A percentile compares a stretch with the other conserved stretches of the same genome.
Conservation (phyloP, 345 rosid species). For the Limnanthes douglasii region DNA sequence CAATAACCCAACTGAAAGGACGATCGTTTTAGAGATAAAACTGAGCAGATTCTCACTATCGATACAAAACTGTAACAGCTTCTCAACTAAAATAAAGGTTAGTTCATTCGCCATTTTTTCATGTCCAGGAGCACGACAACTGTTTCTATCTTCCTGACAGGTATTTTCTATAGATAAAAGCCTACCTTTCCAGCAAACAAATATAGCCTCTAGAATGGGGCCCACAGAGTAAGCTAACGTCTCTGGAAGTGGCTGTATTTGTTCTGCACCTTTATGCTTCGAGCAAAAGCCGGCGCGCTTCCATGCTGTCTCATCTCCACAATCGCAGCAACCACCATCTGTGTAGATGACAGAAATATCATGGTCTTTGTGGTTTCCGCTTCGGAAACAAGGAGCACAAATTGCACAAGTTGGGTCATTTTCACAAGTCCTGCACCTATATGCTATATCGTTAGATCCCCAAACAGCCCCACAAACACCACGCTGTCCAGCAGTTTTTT, state of each 20-base stretch:
- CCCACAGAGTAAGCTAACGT: slow-evolving; percentile 44
- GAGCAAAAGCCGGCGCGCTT: slow-evolving; percentile 90
- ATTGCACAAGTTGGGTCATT: slow-evolving; percentile 92
- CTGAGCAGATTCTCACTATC: slow-evolving; percentile 84
- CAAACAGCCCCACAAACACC: slow-evolving; percentile 97
- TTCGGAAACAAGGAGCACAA: slow-evolving; percentile 80
- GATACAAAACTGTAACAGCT: slow-evolving; percentile 71
- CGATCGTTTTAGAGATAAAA: slow-evolving; percentile 63
- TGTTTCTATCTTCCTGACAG: slow-evolving; percentile 18
- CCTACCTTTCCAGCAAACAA: slow-evolving; percentile 50
- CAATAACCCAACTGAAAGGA: slow-evolving; percentile 42
- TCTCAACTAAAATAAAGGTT: slow-evolving; percentile 47
- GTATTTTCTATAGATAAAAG: slow-evolving; percentile 28
- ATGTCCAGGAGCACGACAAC: slow-evolving; percentile 12
- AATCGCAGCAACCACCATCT: slow-evolving; percentile 92
- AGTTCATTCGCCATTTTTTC: slow-evolving; percentile 47
- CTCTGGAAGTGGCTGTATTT: slow-evolving; percentile 73
- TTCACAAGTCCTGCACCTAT: slow-evolving; percentile 72
- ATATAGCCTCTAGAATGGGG: slow-evolving; percentile 63
- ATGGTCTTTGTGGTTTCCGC: slow-evolving; percentile 64
- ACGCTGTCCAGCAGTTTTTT: slow-evolving; percentile 32
- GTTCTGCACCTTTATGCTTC: slow-evolving; percentile 79
- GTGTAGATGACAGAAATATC: slow-evolving; percentile 77
- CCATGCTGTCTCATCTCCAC: slow-evolving; percentile 98
- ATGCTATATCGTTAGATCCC: slow-evolving; percentile 89